Base-by-base conservation (phyloP, 108 stramenopile genomes). In the Skeletonema menzelii region DNA sequence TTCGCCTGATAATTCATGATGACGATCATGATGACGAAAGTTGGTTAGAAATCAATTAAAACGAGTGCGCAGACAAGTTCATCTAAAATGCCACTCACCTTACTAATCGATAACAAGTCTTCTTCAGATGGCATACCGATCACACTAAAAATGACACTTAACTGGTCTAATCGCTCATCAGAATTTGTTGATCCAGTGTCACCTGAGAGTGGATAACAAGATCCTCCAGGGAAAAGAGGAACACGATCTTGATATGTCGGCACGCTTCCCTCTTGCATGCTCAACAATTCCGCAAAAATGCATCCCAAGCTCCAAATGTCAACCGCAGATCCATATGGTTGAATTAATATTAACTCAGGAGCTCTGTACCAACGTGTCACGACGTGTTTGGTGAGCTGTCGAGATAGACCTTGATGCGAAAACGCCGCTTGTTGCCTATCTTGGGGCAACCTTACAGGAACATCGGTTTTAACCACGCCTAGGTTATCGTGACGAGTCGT, bases 341-440 rank as follows among this genome's bases (percentile, higher is more conserved):
- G 95, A 63, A 97, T 88, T 31, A 99, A 76, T 56, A 98, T 98
- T 27, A 99, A 79, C 76, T 99, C 99, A 10, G 99, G 99, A 22
- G 99, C 97, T 28, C 99, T 83, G 80, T 99, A 99, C 99, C 99
- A 99, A 13, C 99, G 82, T 26, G 98, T 98, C 13, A 98, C 99
- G 31, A 99, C 99, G 79, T 99, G 98, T 77, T 97, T 97, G 26
- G 98, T 99, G 44, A 99, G 84, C 63, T 97, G 93, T 28, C 96
- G 86, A 11, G 91, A 92, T 27, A 97, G 82, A 3, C 85, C 76
- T 10, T 73, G 65, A 8, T 55, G 71, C 56, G 66, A 40, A 14
- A 37, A 37, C 62, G 65, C 31, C 46, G 17, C 63, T 26, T 70
- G 77, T 55, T 69, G 76, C 31, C 28, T 60, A n/a, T 59, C 59